A percentile compares a stretch with the other conserved stretches of the same genome.
Evolutionary conservation across 2,329 filamentous ascomycete species (phyloP).

Genomic region (Colletotrichum viniferum): DNA sequence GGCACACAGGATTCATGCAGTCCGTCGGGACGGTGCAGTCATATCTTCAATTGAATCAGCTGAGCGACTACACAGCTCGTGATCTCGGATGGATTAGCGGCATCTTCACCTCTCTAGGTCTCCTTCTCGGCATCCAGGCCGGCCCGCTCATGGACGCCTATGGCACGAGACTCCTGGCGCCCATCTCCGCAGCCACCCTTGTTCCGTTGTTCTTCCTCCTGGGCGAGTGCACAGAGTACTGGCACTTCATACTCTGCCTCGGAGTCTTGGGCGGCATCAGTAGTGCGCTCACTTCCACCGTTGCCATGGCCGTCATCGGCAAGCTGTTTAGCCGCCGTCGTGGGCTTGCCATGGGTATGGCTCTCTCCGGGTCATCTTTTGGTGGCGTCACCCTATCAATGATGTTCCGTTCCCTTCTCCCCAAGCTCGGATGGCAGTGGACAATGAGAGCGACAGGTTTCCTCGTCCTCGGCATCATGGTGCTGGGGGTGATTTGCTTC

Average conservation of each 20-base stretch:
- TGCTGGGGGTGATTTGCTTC: constrained; percentile 36
- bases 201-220: constrained; percentile 47
- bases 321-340: constrained; percentile 30
- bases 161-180: constrained; percentile 44
- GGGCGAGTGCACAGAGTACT: constrained; percentile 49
- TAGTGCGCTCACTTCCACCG: constrained; percentile 39
- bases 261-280: constrained; percentile 48
- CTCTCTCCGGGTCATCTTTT: constrained; percentile 24
- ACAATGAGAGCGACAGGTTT: constrained; percentile 35
- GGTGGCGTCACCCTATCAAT: constrained; percentile 38
- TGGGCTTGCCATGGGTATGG: constrained; percentile 29
- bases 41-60: constrained; percentile 48
- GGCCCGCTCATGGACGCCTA: constrained; percentile 54
- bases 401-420: constrained; percentile 33
- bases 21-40: constrained; percentile 52
- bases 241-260: constrained; percentile 51
- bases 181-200: constrained; percentile 39
- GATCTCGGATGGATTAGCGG: constrained; percentile 56
- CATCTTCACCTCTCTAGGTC: constrained; percentile 46
- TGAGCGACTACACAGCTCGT: constrained; percentile 42
- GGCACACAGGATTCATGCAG: constrained; percentile 45
- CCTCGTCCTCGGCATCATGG: constrained; percentile 28
- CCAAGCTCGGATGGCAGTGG: constrained; percentile 36
- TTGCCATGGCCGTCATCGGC: constrained; percentile 34
- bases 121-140: constrained; percentile 50